A percentile compares a stretch with the other conserved stretches of the same genome.
Evolutionary conservation across 805 yeast genomes (phyloP).

Genomic region (Candida golubevii): DNA sequence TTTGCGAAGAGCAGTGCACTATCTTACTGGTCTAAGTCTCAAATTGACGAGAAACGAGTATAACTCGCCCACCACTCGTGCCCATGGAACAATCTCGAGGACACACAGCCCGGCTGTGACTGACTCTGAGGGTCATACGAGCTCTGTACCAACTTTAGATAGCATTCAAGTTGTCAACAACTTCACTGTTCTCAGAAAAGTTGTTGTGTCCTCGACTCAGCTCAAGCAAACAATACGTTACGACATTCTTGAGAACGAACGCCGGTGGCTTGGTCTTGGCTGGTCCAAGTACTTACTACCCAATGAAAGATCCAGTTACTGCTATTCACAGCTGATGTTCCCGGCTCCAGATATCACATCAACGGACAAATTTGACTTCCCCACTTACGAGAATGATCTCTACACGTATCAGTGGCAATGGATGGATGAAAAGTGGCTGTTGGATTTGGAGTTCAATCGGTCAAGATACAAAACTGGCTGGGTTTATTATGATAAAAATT

Average conservation of each 20-base stretch:
- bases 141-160: conserved; percentile 6
- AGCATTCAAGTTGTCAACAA: conserved; percentile 26
- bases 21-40: conserved; percentile 40
- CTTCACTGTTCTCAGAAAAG: conserved; percentile 37
- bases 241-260: conserved; percentile 51
- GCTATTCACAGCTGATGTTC: conserved; percentile 35
- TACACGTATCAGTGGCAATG: conserved; percentile 50
- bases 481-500: conserved; percentile 49
- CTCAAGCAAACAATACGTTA: conserved; percentile 47
- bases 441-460: conserved; percentile 40
- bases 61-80: conserved; percentile 1
- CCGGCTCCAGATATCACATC: conserved; percentile 24
- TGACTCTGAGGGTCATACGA: conserved; percentile 3
- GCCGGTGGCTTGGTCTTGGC: conserved; percentile 61
- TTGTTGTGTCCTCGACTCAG: conserved; percentile 37
- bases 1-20: conserved; percentile 33
- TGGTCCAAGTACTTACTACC: conserved; percentile 52
- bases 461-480: conserved; percentile 44
- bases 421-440: conserved; percentile 50
- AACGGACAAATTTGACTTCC: conserved; percentile 39
- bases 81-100: conserved; percentile 15
- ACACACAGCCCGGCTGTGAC: conserved; percentile 10
- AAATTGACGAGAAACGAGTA: conserved; percentile 11
- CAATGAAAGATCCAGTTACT: conserved; percentile 46
- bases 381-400: conserved; percentile 35